Evolutionary conservation across 495 filamentous ascomycete species (phyloP), one percentile per base, ranked within the genome.

Genomic region (Melanomma pulvis-pyrius): DNA sequence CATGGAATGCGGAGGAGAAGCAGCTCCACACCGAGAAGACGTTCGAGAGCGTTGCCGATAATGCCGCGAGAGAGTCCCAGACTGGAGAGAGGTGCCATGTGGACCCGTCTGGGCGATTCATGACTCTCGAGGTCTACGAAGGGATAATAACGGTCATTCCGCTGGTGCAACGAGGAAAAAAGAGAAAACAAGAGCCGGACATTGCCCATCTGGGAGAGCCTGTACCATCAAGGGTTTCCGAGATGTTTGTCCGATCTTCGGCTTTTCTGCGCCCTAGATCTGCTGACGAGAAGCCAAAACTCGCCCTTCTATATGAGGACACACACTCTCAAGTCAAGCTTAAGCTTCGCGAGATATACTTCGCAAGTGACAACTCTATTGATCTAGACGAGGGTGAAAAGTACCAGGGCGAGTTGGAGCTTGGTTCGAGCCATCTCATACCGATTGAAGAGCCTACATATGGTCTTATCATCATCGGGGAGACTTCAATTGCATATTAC

Each of bases 51-150:
- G 79, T 88, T 8, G 82, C 88, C 8, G 92, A 96, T 74, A 90
- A 88, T 67, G 85, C 90, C 76, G 89, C 91, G 70, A 83, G 91
- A 29, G 89, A 94, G 70, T 86, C 88, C 2, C 87, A 90, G 74
- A 89, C 86, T 59, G 86, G 86, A 51, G 87, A 92, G 74, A 81
- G 87, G 59, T 92, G 91, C 72, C 78, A 90, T 47, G 86, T 96
- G 5, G 94, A 98, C 75, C 94, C 94, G 0, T 88, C 82, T 0
- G 88, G 90, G 7, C 80, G 84, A 32, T 92, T 90, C 73, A 86
- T 99, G 84, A 90, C 87, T 11, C 78, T 97, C 66, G 88, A 97
- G 67, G 79, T 96, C 5, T 97, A 92, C 78, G 92, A 97, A 75
- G 94, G 94, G 1, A 84, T 96, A 25, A 80, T 98, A 32, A 91